Evolutionary conservation across 495 filamentous ascomycete genomes (phyloP), one percentile per base, ranked within the genome.

Genomic region (Hyaloscypha bicolor): DNA sequence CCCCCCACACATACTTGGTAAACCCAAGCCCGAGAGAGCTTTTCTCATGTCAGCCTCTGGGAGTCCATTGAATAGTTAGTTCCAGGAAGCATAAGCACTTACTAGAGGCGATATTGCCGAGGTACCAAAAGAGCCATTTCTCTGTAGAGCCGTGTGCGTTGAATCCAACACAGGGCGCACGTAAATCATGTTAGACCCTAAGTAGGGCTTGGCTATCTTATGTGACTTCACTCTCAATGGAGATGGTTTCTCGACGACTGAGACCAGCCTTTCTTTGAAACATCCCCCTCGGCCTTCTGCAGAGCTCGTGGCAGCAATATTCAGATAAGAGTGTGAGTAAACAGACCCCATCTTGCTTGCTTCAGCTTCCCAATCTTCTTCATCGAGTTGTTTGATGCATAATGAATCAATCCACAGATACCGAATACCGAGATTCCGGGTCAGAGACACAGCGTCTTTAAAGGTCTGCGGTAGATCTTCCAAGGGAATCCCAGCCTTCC

Each of bases 301-400:
- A 56, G 63, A 65, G 29, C 63, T 65, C 30, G 63, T 39, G 33
- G 63, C 63, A 57, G 63, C 51, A 31, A 65, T 65, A 56, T 56
- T 65, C 11, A 66, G 55, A 52, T 66, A 66, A 4, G 64, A 59
- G 11, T 66, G 37, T 55, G 37, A 52, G 32, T 66, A 66, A 22
- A 66, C 56, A 30, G 25, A 59, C 16, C 72, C 55, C 73, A 75
- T 75, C 37, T 53, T 55, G 12, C 31, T 39, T 51, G 66, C 45
- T 57, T 75, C 73, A 21, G n/a, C 32, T 55, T 58, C 32, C 72
- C 72, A 73, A 62, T 75, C 72, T 52, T 69, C 69, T n/a, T 21
- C 30, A 21, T 37, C 33, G 33, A 37, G 33, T 37, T 37, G 33
- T 37, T 37, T 37, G 33, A 37, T 37, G 33, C 33, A 37, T 9